Base-by-base conservation (phyloP, 495 filamentous ascomycete genomes). In the Penicillium crystallinum region DNA sequence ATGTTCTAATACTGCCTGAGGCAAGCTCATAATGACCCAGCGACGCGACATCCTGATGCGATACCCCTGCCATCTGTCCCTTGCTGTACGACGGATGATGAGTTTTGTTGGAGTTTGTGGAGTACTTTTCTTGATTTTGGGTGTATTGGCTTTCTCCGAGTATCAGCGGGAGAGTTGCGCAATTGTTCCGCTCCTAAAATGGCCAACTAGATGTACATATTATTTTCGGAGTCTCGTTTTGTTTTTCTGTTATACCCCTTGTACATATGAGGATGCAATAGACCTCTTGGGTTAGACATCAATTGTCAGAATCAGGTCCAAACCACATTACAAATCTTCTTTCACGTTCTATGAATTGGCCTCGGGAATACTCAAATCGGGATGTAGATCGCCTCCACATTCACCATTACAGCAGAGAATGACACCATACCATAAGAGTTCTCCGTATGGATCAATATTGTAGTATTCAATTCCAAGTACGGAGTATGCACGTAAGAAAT, bases 41-140 rank as follows among this genome's bases (percentile, higher is more conserved):
- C 50, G 37, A 56, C 54, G 40, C 50, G 55, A 47, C 58, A 59
- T 51, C 39, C 51, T 52, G 58, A 53, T 62, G 60, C 54, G 62
- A 65, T 65, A 65, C 62, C 62, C 61, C 54, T 55, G 2, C 44
- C 47, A 43, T 41, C 38, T 53, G 46, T 48, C 54, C 22, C 35
- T 19, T 46, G n/a, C 35, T 41, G 37, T 42, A 8, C 8, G 23
- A 21, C 44, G 21, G 53, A 51, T 30, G 34, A 52, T 43, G 36
- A 39, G 22, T 38, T 56, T 54, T 53, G 27, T 35, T 58, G 58
- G 60, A 38, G 57, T 60, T 58, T 46, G 9, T 10, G 53, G 52
- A 51, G 46, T 54, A 31, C 18, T 33, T 42, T 27, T 38, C 40
- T 40, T 31, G 40, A 21, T 42, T 54, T 50, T 11, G 38, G 15